A percentile compares a stretch with the other conserved stretches of the same genome.
phyloP scores from a whole-genome alignment of 139 green algal genomes.

The Astrephomene gubernaculifera region DNA sequence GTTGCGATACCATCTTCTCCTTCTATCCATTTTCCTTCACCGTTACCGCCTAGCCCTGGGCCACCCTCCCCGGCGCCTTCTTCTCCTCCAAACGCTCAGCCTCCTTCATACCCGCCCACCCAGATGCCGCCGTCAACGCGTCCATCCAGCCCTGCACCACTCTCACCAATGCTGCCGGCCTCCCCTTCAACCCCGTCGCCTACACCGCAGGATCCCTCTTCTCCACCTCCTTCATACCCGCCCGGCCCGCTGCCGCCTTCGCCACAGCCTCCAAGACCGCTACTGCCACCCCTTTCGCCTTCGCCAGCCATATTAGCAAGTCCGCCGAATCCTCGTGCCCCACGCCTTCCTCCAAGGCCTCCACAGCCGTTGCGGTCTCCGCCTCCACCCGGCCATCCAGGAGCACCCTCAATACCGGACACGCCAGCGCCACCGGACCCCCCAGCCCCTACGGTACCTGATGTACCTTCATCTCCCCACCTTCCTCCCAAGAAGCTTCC shows the following conservation, averaged over 20 bases:
- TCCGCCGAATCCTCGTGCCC: background rate
- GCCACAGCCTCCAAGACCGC: background rate
- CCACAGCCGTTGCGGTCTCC: background rate
- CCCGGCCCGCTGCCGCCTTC: background rate
- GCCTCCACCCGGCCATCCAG: background rate
- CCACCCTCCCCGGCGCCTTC: background rate
- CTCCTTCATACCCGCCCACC: background rate
- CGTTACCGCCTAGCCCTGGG: background rate
- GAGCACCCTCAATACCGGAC: background rate
- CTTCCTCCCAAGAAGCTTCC: background rate
- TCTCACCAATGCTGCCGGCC: background rate
- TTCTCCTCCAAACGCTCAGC: no score
- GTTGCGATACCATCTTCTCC: no score
- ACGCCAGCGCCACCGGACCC: background rate
- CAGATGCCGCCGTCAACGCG: background rate
- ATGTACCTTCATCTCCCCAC: background rate
- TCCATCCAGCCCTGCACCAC: background rate
- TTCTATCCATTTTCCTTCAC: no score
- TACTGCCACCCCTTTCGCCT: background rate
- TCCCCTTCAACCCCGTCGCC: background rate
- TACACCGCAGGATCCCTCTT: background rate
- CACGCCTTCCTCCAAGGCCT: constrained; percentile 2
- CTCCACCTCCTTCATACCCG: background rate
- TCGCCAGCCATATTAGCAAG: no score
- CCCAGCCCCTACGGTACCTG: background rate